These are phyloP conservation scores for Streptanthus diversifolius DNA, from an alignment of 345 rosid species.

Conservation along the genomic window DNA sequence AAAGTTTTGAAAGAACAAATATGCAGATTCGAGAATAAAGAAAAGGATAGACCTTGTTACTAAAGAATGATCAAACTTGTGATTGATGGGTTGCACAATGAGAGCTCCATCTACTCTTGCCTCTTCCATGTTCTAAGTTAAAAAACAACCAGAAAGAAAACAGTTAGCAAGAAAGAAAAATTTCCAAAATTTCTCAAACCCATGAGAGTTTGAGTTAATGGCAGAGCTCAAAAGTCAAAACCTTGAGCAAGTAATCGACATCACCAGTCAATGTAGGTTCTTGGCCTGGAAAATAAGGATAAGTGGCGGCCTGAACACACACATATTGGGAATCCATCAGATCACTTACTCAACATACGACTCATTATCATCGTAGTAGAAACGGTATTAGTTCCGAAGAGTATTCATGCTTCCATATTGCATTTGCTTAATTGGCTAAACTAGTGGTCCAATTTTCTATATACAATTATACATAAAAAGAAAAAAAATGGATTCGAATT, in stretches of 20 bases:
- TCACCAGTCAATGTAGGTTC: slow-evolving; percentile 80
- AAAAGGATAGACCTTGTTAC: slow-evolving; percentile 57
- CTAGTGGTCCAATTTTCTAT: too few species aligned
- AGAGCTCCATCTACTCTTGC: slow-evolving; percentile 92
- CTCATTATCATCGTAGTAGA: not conserved
- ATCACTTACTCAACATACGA: not conserved
- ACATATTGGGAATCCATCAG: not conserved
- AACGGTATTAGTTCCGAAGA: not conserved
- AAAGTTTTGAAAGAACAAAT: not conserved
- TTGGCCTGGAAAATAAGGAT: slow-evolving; percentile 88
- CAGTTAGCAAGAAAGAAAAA: not conserved
- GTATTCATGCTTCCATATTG: too few species aligned
- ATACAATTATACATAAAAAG: not conserved
- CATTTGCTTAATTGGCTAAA: too few species aligned
- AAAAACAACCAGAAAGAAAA: not conserved
- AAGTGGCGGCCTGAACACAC: slow-evolving; percentile 56
- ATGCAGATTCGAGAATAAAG: not conserved
- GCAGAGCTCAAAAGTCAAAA: slow-evolving; percentile 1
- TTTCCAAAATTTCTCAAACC: not conserved
- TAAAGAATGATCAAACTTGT: slow-evolving; percentile 87
- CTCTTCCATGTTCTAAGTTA: slow-evolving; percentile 71
- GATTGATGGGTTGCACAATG: slow-evolving; percentile 93
- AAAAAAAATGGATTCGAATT: not conserved
- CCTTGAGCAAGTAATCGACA: slow-evolving; percentile 84
- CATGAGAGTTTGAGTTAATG: not conserved